Percentiles rank a stretch among this genome's conserved stretches.
Evolutionary conservation across 306 rosid species (phyloP).

Genomic region (Nissolia schottii): DNA sequence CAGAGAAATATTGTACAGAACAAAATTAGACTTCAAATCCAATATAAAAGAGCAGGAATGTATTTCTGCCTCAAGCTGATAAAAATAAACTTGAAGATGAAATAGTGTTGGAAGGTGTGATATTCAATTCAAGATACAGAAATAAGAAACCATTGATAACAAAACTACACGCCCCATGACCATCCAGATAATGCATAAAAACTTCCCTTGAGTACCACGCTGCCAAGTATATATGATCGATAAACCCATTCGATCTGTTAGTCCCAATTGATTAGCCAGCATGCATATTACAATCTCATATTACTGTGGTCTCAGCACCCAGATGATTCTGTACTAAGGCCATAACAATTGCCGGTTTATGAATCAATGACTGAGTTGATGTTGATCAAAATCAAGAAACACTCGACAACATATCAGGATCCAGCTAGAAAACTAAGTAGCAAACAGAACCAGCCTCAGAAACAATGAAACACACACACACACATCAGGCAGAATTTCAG

Average conservation of each 20-base stretch:
- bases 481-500: conserved; percentile 10
- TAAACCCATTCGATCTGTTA: background rate
- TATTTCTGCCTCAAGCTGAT: background rate
- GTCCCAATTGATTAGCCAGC: background rate
- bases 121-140: background rate
- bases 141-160: background rate
- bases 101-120: background rate
- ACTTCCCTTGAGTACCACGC: background rate
- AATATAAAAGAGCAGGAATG: background rate
- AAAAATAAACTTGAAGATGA: background rate
- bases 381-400: background rate
- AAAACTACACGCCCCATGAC: background rate
- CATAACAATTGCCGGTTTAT: background rate
- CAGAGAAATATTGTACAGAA: background rate
- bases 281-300: conserved; percentile 4
- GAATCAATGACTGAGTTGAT: background rate
- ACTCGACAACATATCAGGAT: conserved; percentile 8
- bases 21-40: background rate
- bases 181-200: conserved; percentile 16
- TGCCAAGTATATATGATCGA: background rate
- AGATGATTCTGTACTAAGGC: background rate
- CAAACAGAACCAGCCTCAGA: background rate
- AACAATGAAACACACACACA: background rate
- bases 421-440: conserved; percentile 14
- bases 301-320: conserved; percentile 8